Conservation (phyloP, 345 rosid genomes). For the Pistacia atlantica region DNA sequence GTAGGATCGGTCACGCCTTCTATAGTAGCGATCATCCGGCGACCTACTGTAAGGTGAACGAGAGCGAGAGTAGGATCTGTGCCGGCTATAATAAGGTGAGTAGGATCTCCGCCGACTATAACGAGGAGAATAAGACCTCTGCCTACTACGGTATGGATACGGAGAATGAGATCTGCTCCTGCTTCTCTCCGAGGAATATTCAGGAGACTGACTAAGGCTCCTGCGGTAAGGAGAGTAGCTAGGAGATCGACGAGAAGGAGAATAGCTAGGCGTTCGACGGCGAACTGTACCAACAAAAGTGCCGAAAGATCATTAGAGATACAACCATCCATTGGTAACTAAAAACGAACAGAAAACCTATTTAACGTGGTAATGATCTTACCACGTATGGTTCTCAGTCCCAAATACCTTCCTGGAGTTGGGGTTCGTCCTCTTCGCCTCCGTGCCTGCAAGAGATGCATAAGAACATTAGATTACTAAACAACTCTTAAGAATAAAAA, state of each 20-base stretch:
- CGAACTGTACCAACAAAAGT: conserved; percentile 32
- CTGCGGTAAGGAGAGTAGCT: conserved; percentile 50
- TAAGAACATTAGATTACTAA: conserved; percentile 19
- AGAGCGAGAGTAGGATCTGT: conserved; percentile 41
- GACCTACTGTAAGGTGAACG: conserved; percentile 51
- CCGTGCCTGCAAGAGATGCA: conserved; percentile 56
- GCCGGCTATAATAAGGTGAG: conserved; percentile 42
- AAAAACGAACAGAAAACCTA: not conserved
- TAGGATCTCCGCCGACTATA: conserved; percentile 26
- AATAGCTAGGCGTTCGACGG: conserved; percentile 44
- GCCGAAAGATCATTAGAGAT: not conserved
- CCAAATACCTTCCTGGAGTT: conserved; percentile 93
- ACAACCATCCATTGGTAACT: not conserved
- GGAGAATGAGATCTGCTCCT: conserved; percentile 61
- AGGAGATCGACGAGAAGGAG: conserved; percentile 47
- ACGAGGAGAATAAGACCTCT: conserved; percentile 36
- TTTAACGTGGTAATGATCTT: conserved; percentile 3
- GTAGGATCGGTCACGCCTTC: conserved; percentile 33
- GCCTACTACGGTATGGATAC: conserved; percentile 30
- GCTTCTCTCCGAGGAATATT: conserved; percentile 55
- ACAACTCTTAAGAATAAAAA: not conserved
- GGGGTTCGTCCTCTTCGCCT: conserved; percentile 91
- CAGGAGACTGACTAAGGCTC: conserved; percentile 45
- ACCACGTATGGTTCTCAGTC: conserved; percentile 69
- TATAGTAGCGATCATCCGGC: conserved; percentile 36